phyloP scores from a whole-genome alignment of 164 flowering plant genomes.

The Nymphaea thermarum region DNA sequence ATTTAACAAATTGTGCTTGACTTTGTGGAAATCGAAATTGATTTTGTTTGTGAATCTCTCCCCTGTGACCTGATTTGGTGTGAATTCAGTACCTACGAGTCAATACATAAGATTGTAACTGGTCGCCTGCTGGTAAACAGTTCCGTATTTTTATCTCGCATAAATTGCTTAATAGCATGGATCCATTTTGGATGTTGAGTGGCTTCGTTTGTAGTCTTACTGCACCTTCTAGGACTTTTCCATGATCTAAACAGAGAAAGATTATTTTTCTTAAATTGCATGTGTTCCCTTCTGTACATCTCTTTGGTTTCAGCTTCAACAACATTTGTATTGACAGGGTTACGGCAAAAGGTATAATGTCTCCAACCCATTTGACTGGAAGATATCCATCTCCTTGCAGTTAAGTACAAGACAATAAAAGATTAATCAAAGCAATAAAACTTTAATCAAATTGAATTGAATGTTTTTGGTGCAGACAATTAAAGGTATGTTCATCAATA shows the following conservation, averaged over 20 bases:
- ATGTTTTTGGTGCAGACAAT: too few relatives aligned
- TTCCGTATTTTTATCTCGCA: neutral
- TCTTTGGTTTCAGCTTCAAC: too few relatives aligned
- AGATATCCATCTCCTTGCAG: slow-evolving; percentile 83
- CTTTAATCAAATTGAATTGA: too few relatives aligned
- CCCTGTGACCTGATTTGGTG: slow-evolving; percentile 74
- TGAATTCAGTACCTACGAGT: slow-evolving; percentile 70
- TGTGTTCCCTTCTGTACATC: neutral
- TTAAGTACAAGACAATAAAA: too few relatives aligned
- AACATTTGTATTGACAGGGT: slow-evolving; percentile 36
- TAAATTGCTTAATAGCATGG: too few relatives aligned
- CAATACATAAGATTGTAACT: slow-evolving; percentile 84
- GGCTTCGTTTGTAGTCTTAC: too few relatives aligned
- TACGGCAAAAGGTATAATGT: slow-evolving; percentile 42
- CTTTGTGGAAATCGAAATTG: slow-evolving; percentile 73
- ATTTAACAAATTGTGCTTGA: slow-evolving; percentile 56
- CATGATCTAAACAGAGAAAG: too few relatives aligned
- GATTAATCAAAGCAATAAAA: too few relatives aligned
- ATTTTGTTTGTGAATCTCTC: slow-evolving; percentile 84
- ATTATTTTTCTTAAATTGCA: too few relatives aligned
- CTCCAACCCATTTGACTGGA: slow-evolving; percentile 88
- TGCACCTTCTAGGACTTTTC: too few relatives aligned
- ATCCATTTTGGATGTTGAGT: too few relatives aligned
- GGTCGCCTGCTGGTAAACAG: slow-evolving; percentile 53
- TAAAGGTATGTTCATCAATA: too few relatives aligned